Percentiles rank a stretch among this genome's conserved stretches.
phyloP scores from a whole-genome alignment of 2,329 filamentous ascomycete species.

The Colletotrichum nymphaeae region DNA sequence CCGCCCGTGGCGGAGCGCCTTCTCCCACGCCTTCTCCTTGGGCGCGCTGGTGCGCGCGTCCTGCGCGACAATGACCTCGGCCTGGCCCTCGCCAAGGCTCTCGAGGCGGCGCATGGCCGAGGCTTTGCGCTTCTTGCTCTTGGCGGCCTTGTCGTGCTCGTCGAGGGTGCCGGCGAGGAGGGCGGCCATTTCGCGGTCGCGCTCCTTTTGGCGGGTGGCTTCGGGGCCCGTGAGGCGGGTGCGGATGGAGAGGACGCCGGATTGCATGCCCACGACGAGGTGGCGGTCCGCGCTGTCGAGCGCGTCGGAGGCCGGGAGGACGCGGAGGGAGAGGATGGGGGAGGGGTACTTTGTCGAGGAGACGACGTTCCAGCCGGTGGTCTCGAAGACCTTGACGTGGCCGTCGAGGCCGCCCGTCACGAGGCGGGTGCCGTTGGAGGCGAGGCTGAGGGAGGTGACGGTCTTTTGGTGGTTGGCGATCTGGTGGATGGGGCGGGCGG shows the following conservation, averaged over 20 bases:
- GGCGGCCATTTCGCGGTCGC: slow-evolving; percentile 86
- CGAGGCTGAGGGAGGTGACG: slow-evolving; percentile 86
- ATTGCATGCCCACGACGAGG: slow-evolving; percentile 94
- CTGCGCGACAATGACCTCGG: slow-evolving; percentile 89
- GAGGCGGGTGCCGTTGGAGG: slow-evolving; percentile 82
- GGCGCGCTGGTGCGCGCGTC: slow-evolving; percentile 66
- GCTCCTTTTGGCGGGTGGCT: slow-evolving; percentile 79
- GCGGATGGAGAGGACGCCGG: slow-evolving; percentile 88
- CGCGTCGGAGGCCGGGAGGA: slow-evolving; percentile 64
- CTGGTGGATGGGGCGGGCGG: slow-evolving; percentile 86
- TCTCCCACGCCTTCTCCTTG: slow-evolving; percentile 82
- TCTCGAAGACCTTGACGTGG: slow-evolving; percentile 97
- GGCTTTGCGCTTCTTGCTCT: slow-evolving; percentile 71
- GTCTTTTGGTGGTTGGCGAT: slow-evolving; percentile 98
- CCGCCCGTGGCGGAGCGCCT: slow-evolving; percentile 79
- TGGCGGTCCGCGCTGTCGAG: slow-evolving; percentile 75
- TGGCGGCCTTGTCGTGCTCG: slow-evolving; percentile 77
- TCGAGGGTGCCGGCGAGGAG: slow-evolving; percentile 82
- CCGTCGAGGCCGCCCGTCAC: slow-evolving; percentile 92
- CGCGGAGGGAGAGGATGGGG: slow-evolving; percentile 85
- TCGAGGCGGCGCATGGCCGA: slow-evolving; percentile 71
- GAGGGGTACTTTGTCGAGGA: slow-evolving; percentile 92
- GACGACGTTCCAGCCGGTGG: slow-evolving; percentile 95
- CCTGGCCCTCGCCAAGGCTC: slow-evolving; percentile 79
- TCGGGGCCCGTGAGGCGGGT: slow-evolving; percentile 89